phyloP scores from a whole-genome alignment of 2,329 filamentous ascomycete species.

The Purpureocillium takamizusanense region DNA sequence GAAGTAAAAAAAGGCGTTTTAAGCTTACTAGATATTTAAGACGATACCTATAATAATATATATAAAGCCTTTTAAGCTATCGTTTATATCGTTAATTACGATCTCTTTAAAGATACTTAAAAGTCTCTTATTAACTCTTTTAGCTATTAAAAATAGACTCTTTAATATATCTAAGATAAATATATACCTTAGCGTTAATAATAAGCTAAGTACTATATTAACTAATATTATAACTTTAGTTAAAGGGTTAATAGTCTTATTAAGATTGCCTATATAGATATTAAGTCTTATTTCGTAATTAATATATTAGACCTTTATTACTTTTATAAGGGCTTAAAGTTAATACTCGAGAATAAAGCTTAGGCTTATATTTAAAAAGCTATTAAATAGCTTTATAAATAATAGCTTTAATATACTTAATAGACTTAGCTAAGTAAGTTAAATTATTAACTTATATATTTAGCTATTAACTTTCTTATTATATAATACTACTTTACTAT shows the following conservation, averaged over 20 bases:
- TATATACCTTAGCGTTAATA: background rate
- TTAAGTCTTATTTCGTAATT: background rate
- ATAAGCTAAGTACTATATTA: background rate
- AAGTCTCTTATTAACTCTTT: background rate
- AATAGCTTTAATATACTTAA: background rate
- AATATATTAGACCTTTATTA: background rate
- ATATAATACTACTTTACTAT: background rate
- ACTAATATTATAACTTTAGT: background rate
- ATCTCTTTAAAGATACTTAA: background rate
- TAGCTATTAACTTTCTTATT: background rate
- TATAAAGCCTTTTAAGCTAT: background rate
- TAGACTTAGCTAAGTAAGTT: background rate
- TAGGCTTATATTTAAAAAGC: too few relatives aligned
- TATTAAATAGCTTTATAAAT: background rate
- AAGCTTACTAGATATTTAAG: background rate
- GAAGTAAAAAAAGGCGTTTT: background rate
- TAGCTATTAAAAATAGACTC: background rate
- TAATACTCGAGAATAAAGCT: background rate
- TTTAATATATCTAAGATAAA: background rate
- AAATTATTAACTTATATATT: background rate
- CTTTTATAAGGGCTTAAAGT: background rate
- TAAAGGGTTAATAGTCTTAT: background rate
- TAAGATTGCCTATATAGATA: background rate
- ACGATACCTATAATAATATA: background rate
- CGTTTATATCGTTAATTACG: background rate